phyloP scores from a whole-genome alignment of 2,329 filamentous ascomycete genomes.

The Fusarium sp. region DNA sequence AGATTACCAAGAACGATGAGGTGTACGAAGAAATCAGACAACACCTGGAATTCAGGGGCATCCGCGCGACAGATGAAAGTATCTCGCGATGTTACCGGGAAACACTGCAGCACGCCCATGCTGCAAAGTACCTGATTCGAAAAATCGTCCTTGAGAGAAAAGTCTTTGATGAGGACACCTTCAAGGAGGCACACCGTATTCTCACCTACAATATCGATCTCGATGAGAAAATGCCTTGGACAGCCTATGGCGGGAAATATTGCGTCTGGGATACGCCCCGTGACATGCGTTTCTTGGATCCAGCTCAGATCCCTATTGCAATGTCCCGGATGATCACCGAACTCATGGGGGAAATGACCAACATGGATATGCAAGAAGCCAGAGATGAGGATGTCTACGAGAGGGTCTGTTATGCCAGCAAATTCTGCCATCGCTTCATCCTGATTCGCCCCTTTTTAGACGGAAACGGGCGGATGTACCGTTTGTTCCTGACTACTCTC shows the following conservation, averaged over 20 bases:
- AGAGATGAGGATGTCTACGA: too few species aligned
- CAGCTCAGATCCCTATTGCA: background rate
- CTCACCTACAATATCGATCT: slow-evolving; percentile 14
- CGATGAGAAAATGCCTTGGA: slow-evolving; percentile 1
- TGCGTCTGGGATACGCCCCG: slow-evolving; percentile 27
- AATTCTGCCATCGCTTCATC: slow-evolving; percentile 44
- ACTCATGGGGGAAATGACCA: slow-evolving; percentile 26
- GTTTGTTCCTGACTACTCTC: slow-evolving; percentile 47
- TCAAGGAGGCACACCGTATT: slow-evolving; percentile 38
- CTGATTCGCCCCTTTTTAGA: slow-evolving; percentile 50
- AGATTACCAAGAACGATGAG: background rate
- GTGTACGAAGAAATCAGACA: background rate
- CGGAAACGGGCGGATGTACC: slow-evolving; percentile 48
- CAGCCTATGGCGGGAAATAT: slow-evolving; percentile 34
- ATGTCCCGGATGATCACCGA: slow-evolving; percentile 39
- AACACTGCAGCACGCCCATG: slow-evolving; percentile 19
- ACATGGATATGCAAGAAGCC: too few species aligned
- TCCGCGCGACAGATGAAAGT: too few species aligned
- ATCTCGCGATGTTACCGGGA: background rate
- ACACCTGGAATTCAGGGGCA: background rate
- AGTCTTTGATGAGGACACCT: slow-evolving; percentile 22
- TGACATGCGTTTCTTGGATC: background rate
- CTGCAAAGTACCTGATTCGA: slow-evolving; percentile 22
- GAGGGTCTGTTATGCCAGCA: slow-evolving; percentile 20
- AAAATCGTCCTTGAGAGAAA: background rate